phyloP scores from a whole-genome alignment of 1,139 yeast species.

The Pichia sp. region DNA sequence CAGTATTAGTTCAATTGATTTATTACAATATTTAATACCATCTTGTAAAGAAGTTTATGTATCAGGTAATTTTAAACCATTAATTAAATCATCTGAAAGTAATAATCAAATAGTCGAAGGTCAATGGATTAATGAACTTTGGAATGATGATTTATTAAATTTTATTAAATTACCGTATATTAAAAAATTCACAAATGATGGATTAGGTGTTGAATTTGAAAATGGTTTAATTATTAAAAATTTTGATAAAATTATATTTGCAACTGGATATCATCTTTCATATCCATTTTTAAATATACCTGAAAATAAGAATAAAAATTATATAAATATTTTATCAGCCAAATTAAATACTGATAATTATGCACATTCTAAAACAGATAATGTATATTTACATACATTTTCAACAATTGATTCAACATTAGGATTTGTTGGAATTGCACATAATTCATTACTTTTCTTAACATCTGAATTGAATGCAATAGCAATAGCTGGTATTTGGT shows the following conservation, averaged over 20 bases:
- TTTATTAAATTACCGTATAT: too few relatives aligned
- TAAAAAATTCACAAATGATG: too few relatives aligned
- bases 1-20: too few relatives aligned
- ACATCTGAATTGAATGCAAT: slow-evolving; percentile 40
- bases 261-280: slow-evolving; percentile 42
- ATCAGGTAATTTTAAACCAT: slow-evolving; percentile 30
- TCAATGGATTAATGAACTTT: too few relatives aligned
- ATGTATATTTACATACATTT: slow-evolving; percentile 37
- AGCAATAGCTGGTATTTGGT: slow-evolving; percentile 45
- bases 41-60: neutral
- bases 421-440: slow-evolving; percentile 36
- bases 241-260: slow-evolving; percentile 38
- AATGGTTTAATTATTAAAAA: slow-evolving; percentile 33
- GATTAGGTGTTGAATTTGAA: slow-evolving; percentile 26
- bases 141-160: too few relatives aligned
- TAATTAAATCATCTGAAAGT: slow-evolving; percentile 21
- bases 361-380: slow-evolving; percentile 23
- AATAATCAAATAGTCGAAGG: too few relatives aligned
- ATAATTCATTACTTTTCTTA: slow-evolving; percentile 37
- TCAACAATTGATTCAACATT: slow-evolving; percentile 39
- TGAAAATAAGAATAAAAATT: slow-evolving; percentile 19
- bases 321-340: slow-evolving; percentile 15
- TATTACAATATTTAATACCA: too few relatives aligned
- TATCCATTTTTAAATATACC: slow-evolving; percentile 34
- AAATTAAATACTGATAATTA: slow-evolving; percentile 16